Evolutionary conservation across 2,329 filamentous ascomycete species (phyloP), one percentile per base, ranked within the genome.

Genomic region (Cadophora sp.): DNA sequence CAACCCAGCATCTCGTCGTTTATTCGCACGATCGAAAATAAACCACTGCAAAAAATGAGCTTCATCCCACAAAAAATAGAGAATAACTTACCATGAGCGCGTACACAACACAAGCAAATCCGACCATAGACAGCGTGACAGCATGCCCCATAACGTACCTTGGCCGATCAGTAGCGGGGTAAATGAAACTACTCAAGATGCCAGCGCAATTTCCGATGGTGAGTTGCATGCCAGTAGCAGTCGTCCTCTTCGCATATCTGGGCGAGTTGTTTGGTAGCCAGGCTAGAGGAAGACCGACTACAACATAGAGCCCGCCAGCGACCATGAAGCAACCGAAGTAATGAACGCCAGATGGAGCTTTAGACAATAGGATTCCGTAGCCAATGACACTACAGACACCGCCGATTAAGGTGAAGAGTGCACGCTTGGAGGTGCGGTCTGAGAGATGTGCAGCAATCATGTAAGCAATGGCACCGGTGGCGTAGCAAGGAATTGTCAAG

Each of bases 401-500:
- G 67, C 87, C 84, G 3, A 83, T 73, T 3, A 87, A 81, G 6
- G 83, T 80, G 67, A 87, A 90, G 0, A 87, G 73, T 0, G 83
- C 88, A 51, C 88, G 84, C 27, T 80, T 80, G 69, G 89, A 87
- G 58, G 82, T 82, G 60, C 81, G 79, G 73, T 91, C 88, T 20
- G 85, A 87, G 63, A 88, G 76, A 66, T 82, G 82, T 6, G 89
- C 88, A 9, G 85, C 80, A 1, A 82, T 65, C 13, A 91, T 78
- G 70, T 90, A 91, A 0, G 82, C 84, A 22, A 88, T 81, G 0
- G 88, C 88, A 1, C 89, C 89, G 0, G 90, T 74, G 0, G 83
- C 82, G 69, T 92, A 92, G 73, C 88, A 89, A 1, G 90, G 90
- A 22, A 91, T 87, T 0, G 89, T 92, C 51, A 92, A 80, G 43